These are phyloP conservation scores for Tulasnella sp. DNA, from an alignment of 768 basidiomycete species.

Conservation along the genomic window DNA sequence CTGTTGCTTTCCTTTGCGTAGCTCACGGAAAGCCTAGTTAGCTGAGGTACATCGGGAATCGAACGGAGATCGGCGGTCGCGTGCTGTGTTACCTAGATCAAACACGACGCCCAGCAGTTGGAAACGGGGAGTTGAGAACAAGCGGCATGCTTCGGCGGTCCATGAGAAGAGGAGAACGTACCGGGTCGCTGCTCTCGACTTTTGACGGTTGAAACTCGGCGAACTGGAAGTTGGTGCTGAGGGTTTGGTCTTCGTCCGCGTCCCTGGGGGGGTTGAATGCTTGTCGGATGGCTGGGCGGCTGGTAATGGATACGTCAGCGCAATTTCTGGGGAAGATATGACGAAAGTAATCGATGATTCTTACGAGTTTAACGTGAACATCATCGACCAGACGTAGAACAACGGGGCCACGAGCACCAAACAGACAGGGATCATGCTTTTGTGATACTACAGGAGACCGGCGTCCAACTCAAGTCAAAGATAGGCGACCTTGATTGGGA, in stretches of 20 bases:
- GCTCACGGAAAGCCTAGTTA: no score
- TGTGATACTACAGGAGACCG: background rate
- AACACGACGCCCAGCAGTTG: background rate
- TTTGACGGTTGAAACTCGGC: background rate
- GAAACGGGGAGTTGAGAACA: background rate
- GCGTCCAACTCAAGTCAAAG: background rate
- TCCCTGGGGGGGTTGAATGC: background rate
- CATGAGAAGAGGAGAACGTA: background rate
- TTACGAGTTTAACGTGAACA: background rate
- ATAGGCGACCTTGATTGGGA: background rate
- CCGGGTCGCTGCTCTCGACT: background rate
- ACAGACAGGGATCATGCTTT: background rate
- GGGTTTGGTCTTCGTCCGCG: background rate
- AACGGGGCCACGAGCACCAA: background rate
- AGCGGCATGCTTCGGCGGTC: background rate
- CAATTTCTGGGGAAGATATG: no score
- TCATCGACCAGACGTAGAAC: background rate
- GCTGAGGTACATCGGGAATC: no score
- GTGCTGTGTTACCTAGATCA: no score
- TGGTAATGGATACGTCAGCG: no score
- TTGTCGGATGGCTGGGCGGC: background rate
- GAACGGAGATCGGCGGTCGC: no score
- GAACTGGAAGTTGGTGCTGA: background rate
- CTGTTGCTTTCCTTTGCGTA: no score
- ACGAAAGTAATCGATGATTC: no score